phyloP scores from a whole-genome alignment of 2,329 filamentous ascomycete species.

The Aspergillus melleus region DNA sequence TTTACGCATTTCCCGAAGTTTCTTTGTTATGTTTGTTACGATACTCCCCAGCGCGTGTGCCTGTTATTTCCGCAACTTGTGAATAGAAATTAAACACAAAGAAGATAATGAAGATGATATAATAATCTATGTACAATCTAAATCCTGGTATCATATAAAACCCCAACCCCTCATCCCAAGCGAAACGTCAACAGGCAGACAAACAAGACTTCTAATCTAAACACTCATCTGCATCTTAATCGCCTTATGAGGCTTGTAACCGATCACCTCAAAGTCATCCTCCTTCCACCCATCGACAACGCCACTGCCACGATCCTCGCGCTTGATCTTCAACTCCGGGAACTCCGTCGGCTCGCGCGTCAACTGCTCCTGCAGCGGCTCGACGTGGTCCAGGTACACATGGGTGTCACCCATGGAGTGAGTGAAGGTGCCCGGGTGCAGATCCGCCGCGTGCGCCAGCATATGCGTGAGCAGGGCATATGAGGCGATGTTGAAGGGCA shows the following conservation, averaged over 20 bases:
- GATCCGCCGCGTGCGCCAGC: conserved; percentile 80
- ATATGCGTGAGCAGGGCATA: conserved; percentile 96
- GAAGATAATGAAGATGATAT: not conserved
- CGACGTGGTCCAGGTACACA: conserved; percentile 89
- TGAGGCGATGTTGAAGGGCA: conserved; percentile 95
- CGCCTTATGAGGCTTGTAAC: conserved; percentile 85
- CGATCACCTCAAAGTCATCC: conserved; percentile 84
- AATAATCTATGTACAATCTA: conserved; percentile 5
- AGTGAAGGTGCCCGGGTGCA: conserved; percentile 82
- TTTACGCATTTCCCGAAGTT: no score
- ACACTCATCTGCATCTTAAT: conserved; percentile 99
- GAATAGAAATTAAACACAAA: not conserved
- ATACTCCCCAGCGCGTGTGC: not conserved
- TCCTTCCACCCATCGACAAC: conserved; percentile 90
- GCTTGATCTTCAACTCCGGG: conserved; percentile 71
- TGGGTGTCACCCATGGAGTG: conserved; percentile 99
- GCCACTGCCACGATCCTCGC: conserved; percentile 69
- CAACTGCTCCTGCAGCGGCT: conserved; percentile 79
- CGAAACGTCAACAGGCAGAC: not conserved
- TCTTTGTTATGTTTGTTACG: not conserved
- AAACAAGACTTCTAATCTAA: conserved; percentile 47
- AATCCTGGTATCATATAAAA: conserved; percentile 24
- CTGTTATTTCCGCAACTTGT: not conserved
- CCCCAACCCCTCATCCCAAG: not conserved
- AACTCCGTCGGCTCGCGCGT: conserved; percentile 78